Conservation (phyloP, 768 basidiomycete species). For the Kwoniella botswanensis region DNA sequence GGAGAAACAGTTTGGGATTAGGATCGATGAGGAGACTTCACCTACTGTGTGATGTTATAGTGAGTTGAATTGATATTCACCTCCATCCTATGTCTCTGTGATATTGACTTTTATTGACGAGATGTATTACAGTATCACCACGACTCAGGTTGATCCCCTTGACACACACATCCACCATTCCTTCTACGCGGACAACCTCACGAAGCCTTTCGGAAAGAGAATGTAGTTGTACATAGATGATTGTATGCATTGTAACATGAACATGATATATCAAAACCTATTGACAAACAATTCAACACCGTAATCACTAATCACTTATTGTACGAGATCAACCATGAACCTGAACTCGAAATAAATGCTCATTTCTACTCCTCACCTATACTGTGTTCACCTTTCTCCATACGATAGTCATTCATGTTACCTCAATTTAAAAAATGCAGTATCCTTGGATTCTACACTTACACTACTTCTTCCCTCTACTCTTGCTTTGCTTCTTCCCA, state of each 20-base stretch:
- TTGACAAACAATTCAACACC: too few relatives aligned
- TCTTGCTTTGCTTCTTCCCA: neutral
- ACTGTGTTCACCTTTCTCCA: too few relatives aligned
- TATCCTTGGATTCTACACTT: too few relatives aligned
- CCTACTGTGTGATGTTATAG: neutral
- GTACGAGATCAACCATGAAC: too few relatives aligned
- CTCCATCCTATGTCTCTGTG: neutral
- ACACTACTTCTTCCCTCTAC: neutral
- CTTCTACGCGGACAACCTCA: too few relatives aligned
- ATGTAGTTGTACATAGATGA: neutral
- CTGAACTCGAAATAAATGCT: too few relatives aligned
- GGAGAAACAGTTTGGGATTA: slow-evolving; percentile 17
- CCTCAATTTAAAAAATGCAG: too few relatives aligned
- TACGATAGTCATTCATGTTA: too few relatives aligned
- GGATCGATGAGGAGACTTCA: slow-evolving; percentile 5
- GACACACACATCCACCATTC: too few relatives aligned
- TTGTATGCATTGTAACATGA: neutral
- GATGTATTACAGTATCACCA: neutral
- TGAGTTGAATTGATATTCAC: neutral
- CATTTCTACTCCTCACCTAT: too few relatives aligned
- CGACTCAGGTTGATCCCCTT: neutral
- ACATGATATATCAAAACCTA: neutral
- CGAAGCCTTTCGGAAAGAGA: neutral
- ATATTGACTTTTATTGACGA: neutral
- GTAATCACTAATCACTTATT: too few relatives aligned